Conservation (phyloP, 2,329 filamentous ascomycete genomes). For the Penicillium thymicola region DNA sequence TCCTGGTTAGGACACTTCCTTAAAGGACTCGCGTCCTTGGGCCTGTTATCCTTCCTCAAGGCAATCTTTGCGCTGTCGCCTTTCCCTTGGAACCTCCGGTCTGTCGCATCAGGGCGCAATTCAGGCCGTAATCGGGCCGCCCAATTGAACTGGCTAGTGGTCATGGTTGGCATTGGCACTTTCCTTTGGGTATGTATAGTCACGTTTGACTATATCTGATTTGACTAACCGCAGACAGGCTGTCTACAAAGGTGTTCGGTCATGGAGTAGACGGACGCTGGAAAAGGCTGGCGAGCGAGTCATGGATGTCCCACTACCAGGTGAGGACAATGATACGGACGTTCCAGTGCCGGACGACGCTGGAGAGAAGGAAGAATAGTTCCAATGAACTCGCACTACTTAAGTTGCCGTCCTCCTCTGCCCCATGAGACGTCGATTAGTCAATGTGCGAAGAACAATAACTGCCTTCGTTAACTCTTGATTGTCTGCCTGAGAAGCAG, state of each 20-base stretch:
- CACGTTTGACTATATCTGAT: not conserved
- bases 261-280: conserved; percentile 68
- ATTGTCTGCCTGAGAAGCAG: conserved; percentile 25
- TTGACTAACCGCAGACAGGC: conserved; percentile 49
- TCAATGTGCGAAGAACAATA: conserved; percentile 84
- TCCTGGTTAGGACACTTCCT: conserved; percentile 80
- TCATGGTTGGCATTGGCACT: conserved; percentile 74
- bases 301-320: conserved; percentile 63
- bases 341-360: not conserved
- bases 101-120: conserved; percentile 51
- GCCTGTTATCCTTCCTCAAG: conserved; percentile 80
- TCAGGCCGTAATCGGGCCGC: conserved; percentile 75
- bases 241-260: conserved; percentile 77
- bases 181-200: conserved; percentile 66
- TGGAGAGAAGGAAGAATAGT: conserved; percentile 43
- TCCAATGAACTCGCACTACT: conserved; percentile 66
- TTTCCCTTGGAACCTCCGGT: conserved; percentile 70
- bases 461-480: conserved; percentile 35
- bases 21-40: conserved; percentile 87
- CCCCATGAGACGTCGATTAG: conserved; percentile 88
- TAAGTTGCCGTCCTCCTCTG: conserved; percentile 83
- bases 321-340: conserved; percentile 54
- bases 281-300: conserved; percentile 76
- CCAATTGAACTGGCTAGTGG: conserved; percentile 73
- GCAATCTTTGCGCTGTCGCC: conserved; percentile 70